Base-by-base conservation (phyloP, 73 alveolate genomes). In the Paramecium caudatum region DNA sequence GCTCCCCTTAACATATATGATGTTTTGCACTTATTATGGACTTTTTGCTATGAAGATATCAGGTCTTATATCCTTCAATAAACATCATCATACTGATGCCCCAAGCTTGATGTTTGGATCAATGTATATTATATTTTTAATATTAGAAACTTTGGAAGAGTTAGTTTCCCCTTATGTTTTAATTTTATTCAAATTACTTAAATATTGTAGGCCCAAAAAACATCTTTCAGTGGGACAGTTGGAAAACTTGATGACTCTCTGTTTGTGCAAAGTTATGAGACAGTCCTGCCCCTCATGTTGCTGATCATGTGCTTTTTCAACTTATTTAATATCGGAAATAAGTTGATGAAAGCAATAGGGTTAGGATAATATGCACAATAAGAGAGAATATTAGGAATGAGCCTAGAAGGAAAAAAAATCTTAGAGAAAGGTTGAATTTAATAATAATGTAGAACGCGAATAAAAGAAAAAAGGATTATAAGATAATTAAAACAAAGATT, bases 51-150 rank as follows among this genome's bases (percentile, higher is more conserved):
- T 83, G 43, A 83, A 83, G 36, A 55, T 83, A 6, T 65, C 91
- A 3, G 82, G 82, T 10, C 23, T 83, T 5, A 55, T 83, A 19
- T 65, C 85, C 17, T 45, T 83, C n/a, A 55, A 83, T 83, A 50
- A 50, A 61, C 49, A 83, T 61, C 91, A 83, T 45, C 82, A 83
- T 37, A 83, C 91, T 30, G 91, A 83, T 83, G 91, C 91, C 12
- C 91, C 91, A 30, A 83, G 91, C 17, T 70, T 83, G 21, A 83
- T 83, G 91, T 83, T 83, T 48, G 78, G 78, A 10, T 83, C 91
- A 1, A 83, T 83, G 85, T 82, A 82, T 48, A 25, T 82, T 45
- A 47, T 47, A 17, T 19, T n/a, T 46, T 5, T 23, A n/a, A 13
- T 1, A 1, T 55, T 55, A 83, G 92, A 5, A 86, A 86, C 47